These are phyloP conservation scores for Botryotinia narcissicola DNA, from an alignment of 2,329 filamentous ascomycete genomes.

Conservation along the genomic window DNA sequence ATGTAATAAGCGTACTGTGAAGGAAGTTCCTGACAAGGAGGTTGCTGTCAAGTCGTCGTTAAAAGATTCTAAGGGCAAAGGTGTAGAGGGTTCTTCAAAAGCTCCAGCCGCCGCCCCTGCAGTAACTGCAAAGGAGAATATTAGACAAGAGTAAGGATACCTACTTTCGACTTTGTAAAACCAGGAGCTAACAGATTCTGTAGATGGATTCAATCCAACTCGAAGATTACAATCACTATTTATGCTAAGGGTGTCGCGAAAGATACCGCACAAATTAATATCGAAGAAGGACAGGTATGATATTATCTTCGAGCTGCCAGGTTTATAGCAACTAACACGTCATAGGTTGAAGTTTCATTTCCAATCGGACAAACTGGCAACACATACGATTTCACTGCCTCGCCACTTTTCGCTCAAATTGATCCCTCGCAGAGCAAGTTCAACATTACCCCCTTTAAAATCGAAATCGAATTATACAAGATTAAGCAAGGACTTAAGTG, in stretches of 20 bases:
- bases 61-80: background rate
- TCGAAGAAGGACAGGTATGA: slow-evolving; percentile 31
- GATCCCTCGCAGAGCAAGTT: slow-evolving; percentile 58
- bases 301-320: background rate
- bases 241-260: slow-evolving; percentile 63
- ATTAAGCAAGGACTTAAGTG: slow-evolving; percentile 48
- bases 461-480: slow-evolving; percentile 75
- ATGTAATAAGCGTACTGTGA: slow-evolving; percentile 44
- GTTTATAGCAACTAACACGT: slow-evolving; percentile 24
- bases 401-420: slow-evolving; percentile 66
- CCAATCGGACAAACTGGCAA: slow-evolving; percentile 48
- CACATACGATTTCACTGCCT: slow-evolving; percentile 60
- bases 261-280: slow-evolving; percentile 52
- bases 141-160: slow-evolving; percentile 53
- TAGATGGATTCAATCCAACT: slow-evolving; percentile 61
- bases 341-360: slow-evolving; percentile 56
- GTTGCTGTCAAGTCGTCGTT: background rate
- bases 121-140: slow-evolving; percentile 53
- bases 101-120: background rate
- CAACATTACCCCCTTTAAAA: slow-evolving; percentile 71
- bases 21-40: slow-evolving; percentile 50
- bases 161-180: background rate
- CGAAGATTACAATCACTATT: slow-evolving; percentile 62
- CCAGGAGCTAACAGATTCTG: background rate
- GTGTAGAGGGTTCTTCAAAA: slow-evolving; percentile 12